These are phyloP conservation scores for Saccharomycodes ludwigii DNA, from an alignment of 805 yeast genomes.

Conservation along the genomic window DNA sequence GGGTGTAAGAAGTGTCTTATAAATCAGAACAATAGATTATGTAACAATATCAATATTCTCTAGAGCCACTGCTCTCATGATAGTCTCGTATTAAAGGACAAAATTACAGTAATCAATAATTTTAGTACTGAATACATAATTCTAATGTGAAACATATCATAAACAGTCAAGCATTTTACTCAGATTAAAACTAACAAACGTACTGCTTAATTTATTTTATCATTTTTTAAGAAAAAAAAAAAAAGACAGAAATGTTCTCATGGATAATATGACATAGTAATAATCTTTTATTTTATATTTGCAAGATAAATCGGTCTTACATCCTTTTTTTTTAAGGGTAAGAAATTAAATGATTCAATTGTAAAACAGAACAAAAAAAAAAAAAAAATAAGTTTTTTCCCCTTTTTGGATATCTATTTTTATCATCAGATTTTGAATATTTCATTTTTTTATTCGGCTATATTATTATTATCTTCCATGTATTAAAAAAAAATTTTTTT, in stretches of 20 bases:
- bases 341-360: background rate
- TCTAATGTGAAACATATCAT: too few species aligned
- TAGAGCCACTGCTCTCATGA: too few species aligned
- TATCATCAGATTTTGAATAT: constrained; percentile 2
- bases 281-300: background rate
- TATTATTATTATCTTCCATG: background rate
- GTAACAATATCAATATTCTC: too few species aligned
- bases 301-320: constrained; percentile 1
- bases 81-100: too few species aligned
- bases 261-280: background rate
- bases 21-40: too few species aligned
- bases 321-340: constrained; percentile 1
- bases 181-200: too few species aligned
- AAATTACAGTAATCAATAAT: too few species aligned
- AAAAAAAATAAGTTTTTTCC: constrained; percentile 4
- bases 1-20: too few species aligned
- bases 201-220: constrained; percentile 5
- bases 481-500: constrained; percentile 4
- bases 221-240: too few species aligned
- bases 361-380: constrained; percentile 1
- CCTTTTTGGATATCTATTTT: constrained; percentile 1
- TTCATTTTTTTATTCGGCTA: background rate
- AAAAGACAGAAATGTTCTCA: background rate
- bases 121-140: too few species aligned
- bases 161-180: too few species aligned